phyloP scores from a whole-genome alignment of 768 basidiomycete species.

The Xanthoconium purpureum region DNA sequence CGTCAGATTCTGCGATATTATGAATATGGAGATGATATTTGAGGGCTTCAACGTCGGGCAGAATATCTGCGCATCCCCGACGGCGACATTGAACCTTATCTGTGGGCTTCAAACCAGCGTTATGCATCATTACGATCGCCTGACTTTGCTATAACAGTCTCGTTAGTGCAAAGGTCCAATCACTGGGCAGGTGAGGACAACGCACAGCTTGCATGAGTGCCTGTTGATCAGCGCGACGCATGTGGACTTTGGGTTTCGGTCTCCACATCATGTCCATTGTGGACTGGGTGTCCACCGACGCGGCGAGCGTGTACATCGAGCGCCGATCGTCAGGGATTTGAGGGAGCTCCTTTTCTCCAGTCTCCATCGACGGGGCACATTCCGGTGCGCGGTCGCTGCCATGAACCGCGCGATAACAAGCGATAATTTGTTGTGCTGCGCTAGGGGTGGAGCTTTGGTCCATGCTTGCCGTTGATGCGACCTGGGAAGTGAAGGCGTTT shows the following conservation, averaged over 20 bases:
- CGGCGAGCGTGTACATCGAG: conserved; percentile 27
- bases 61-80: conserved; percentile 42
- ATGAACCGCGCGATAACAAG: conserved; percentile 18
- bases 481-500: background rate
- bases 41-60: conserved; percentile 43
- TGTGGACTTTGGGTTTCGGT: conserved; percentile 33
- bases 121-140: conserved; percentile 26
- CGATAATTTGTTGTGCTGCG: conserved; percentile 22
- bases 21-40: conserved; percentile 57
- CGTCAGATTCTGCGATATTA: conserved; percentile 40
- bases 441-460: conserved; percentile 12
- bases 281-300: conserved; percentile 7
- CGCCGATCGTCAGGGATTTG: conserved; percentile 22
- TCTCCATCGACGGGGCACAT: background rate
- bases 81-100: conserved; percentile 43
- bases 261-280: conserved; percentile 32
- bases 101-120: conserved; percentile 27
- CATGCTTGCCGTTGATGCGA: background rate
- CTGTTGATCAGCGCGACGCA: conserved; percentile 35
- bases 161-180: background rate
- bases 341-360: conserved; percentile 17
- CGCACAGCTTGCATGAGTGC: conserved; percentile 42
- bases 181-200: conserved; percentile 3
- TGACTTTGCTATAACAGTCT: conserved; percentile 18
- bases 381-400: background rate